A percentile compares a stretch with the other conserved stretches of the same genome.
Conservation (phyloP, 306 rosid species). For the Corylus americana region DNA sequence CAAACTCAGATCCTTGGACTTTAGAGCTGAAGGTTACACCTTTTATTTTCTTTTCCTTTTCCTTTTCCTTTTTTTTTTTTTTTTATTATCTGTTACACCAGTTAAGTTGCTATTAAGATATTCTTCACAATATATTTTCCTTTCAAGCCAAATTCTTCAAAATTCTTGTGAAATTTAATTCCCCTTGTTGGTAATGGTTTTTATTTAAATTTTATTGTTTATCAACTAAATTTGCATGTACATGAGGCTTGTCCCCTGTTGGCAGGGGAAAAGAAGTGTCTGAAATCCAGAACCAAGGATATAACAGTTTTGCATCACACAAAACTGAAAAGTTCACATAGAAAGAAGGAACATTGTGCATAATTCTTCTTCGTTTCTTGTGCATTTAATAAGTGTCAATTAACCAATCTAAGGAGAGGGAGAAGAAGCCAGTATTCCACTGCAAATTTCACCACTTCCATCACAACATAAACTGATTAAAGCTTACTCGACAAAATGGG, state of each 20-base stretch:
- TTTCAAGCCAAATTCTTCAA: not conserved
- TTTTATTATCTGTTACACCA: not conserved
- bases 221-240: not conserved
- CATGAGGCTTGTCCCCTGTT: not conserved
- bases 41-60: not conserved
- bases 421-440: not conserved
- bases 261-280: not conserved
- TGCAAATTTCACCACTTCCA: constrained; percentile 1
- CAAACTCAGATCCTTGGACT: not conserved
- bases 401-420: constrained; percentile 1
- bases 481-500: not conserved
- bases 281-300: not conserved
- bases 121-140: not conserved
- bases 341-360: not conserved
- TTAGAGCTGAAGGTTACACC: constrained; percentile 2
- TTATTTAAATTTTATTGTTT: not conserved
- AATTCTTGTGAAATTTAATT: not conserved
- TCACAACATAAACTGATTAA: not conserved
- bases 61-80: not conserved
- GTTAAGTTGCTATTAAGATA: not conserved
- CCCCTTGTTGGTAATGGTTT: not conserved
- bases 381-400: not conserved
- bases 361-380: not conserved
- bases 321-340: not conserved
- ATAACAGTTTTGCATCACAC: not conserved